phyloP scores from a whole-genome alignment of 177 flowering plant species.

The Vitis hybrid region DNA sequence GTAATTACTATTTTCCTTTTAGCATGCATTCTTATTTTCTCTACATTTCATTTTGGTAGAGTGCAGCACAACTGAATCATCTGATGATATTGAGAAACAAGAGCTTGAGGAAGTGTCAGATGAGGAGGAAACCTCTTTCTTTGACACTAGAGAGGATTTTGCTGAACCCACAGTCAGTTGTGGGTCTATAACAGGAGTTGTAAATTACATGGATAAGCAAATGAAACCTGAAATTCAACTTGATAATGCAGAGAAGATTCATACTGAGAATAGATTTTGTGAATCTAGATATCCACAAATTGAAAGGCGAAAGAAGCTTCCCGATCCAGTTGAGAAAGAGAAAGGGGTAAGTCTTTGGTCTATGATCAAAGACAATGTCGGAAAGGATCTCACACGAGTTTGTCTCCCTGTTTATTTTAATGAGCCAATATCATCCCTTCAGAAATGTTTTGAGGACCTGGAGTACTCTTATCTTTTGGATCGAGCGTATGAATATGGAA shows the following conservation, averaged over 20 bases:
- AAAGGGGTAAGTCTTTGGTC: constrained; percentile 95
- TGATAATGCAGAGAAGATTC: constrained; percentile 25
- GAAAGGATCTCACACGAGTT: constrained; percentile 88
- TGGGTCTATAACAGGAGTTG: constrained; percentile 20
- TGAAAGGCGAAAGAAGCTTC: constrained; percentile 75
- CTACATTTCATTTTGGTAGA: constrained; percentile 39
- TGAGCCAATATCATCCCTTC: constrained; percentile 95
- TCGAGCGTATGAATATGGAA: constrained; percentile 80
- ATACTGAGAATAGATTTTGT: constrained; percentile 14
- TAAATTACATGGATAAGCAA: constrained; percentile 16
- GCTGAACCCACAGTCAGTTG: constrained; percentile 32
- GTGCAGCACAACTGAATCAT: constrained; percentile 87
- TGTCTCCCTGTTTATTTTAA: constrained; percentile 98
- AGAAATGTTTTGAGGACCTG: constrained; percentile 92
- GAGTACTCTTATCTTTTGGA: constrained; percentile 94
- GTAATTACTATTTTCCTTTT: background rate
- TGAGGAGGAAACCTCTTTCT: constrained; percentile 65
- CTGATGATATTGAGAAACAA: constrained; percentile 88
- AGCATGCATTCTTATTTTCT: constrained; percentile 1
- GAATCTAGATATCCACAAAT: constrained; percentile 31
- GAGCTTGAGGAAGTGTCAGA: constrained; percentile 85
- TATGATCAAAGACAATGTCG: constrained; percentile 94
- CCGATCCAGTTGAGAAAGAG: constrained; percentile 91
- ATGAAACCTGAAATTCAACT: constrained; percentile 21
- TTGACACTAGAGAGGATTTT: constrained; percentile 71